A percentile compares a stretch with the other conserved stretches of the same genome.
Evolutionary conservation across 1,139 yeast species (phyloP).

Genomic region (Meyerozyma carpophila): DNA sequence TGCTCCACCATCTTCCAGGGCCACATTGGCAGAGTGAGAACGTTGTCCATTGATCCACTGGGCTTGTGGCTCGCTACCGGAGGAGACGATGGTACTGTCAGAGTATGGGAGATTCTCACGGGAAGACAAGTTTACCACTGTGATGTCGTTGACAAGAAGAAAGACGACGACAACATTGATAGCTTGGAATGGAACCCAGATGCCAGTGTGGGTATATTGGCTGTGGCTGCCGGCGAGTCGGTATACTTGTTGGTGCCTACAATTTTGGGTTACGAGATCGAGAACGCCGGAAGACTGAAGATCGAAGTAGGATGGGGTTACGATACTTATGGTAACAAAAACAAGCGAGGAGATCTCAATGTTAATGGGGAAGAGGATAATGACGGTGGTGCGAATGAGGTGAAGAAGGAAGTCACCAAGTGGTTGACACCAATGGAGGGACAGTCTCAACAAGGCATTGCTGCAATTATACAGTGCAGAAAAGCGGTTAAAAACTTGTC

Average conservation of each 20-base stretch:
- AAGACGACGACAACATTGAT: slow-evolving; percentile 76
- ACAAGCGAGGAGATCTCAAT: slow-evolving; percentile 37
- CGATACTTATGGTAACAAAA: slow-evolving; percentile 63
- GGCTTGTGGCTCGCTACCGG: slow-evolving; percentile 98
- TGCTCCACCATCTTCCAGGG: slow-evolving; percentile 83
- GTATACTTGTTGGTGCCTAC: slow-evolving; percentile 83
- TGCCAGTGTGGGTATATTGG: slow-evolving; percentile 63
- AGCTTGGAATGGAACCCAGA: slow-evolving; percentile 90
- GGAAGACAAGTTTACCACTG: slow-evolving; percentile 86
- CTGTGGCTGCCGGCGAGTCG: slow-evolving; percentile 79
- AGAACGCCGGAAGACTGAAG: slow-evolving; percentile 71
- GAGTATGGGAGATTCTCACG: slow-evolving; percentile 92
- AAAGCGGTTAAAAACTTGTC: slow-evolving; percentile 76
- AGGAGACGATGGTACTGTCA: slow-evolving; percentile 93
- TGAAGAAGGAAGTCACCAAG: slow-evolving; percentile 60
- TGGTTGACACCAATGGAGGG: slow-evolving; percentile 79
- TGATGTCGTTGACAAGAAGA: slow-evolving; percentile 44
- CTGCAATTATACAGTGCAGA: slow-evolving; percentile 62
- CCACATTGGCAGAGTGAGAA: slow-evolving; percentile 76
- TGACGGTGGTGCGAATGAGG: slow-evolving; percentile 23
- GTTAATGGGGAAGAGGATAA: slow-evolving; percentile 40
- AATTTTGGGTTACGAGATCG: slow-evolving; percentile 81
- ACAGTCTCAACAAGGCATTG: slow-evolving; percentile 61
- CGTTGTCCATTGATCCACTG: slow-evolving; percentile 77
- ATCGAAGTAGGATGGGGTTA: slow-evolving; percentile 93